Evolutionary conservation across 768 basidiomycete species (phyloP).

Genomic region (Daedalea quercina): DNA sequence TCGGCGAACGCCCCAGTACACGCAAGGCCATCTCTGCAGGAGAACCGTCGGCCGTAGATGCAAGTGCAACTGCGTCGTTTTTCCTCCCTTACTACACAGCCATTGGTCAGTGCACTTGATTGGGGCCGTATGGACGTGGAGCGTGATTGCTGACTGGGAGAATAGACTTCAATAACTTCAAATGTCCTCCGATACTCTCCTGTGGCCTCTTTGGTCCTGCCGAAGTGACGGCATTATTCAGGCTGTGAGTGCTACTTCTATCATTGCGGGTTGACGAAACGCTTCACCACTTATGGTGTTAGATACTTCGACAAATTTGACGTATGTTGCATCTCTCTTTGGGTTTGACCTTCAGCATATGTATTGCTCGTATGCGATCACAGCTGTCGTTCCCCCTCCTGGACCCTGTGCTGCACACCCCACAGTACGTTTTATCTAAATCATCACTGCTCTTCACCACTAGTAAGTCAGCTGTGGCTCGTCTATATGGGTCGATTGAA

Average conservation of each 20-base stretch:
- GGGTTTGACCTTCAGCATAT: too few species aligned
- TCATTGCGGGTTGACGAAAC: not conserved
- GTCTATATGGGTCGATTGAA: not conserved
- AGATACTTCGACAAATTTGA: not conserved
- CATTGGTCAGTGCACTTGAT: not conserved
- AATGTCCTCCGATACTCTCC: not conserved
- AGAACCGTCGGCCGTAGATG: not conserved
- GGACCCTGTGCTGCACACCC: slow-evolving; percentile 43
- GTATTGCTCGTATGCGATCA: not conserved
- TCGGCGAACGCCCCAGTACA: not conserved
- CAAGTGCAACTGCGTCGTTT: not conserved
- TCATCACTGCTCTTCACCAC: slow-evolving; percentile 48
- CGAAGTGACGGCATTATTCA: not conserved
- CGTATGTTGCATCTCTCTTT: not conserved
- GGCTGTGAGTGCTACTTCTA: not conserved
- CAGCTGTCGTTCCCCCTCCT: slow-evolving; percentile 22
- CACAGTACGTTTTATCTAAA: slow-evolving; percentile 38
- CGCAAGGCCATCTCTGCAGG: not conserved
- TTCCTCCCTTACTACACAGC: not conserved
- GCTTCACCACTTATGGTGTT: not conserved
- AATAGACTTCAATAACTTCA: not conserved
- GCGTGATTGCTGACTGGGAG: too few species aligned
- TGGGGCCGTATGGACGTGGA: not conserved
- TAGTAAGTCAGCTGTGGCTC: slow-evolving; percentile 27
- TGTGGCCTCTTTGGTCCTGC: not conserved